Conservation (phyloP, 768 basidiomycete species). For the Amanita inopinata region DNA sequence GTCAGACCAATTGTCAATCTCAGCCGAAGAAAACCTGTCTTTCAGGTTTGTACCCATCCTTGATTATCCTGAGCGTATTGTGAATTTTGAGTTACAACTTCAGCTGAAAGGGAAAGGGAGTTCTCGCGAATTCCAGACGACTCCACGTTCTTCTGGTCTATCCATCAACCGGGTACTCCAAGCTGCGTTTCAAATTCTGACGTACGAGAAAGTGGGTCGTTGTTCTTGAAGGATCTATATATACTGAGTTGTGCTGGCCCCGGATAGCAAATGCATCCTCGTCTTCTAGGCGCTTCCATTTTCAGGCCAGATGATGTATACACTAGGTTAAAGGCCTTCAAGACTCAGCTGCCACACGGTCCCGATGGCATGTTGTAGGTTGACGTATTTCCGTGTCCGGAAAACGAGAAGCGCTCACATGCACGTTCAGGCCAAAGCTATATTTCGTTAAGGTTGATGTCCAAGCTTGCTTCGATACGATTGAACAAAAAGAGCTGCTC, state of each 20-base stretch:
- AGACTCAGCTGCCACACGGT: conserved; percentile 33
- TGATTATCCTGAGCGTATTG: neutral
- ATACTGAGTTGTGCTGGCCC: neutral
- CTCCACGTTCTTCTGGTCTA: conserved; percentile 22
- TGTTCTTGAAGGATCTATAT: neutral
- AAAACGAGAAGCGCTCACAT: neutral
- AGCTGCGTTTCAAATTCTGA: conserved; percentile 78
- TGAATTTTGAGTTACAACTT: neutral
- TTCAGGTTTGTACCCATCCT: conserved; percentile 14
- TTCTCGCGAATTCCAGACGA: conserved; percentile 19
- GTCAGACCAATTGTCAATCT: conserved; percentile 94
- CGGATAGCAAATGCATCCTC: conserved; percentile 47
- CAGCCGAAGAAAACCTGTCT: conserved; percentile 35
- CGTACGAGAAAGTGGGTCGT: conserved; percentile 67
- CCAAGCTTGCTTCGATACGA: conserved; percentile 93
- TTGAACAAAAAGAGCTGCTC: conserved; percentile 79
- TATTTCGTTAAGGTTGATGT: conserved; percentile 98
- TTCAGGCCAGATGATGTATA: conserved; percentile 82
- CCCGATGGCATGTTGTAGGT: conserved; percentile 42
- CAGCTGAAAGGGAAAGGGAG: conserved; percentile 6
- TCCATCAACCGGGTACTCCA: conserved; percentile 88
- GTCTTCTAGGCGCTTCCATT: conserved; percentile 71
- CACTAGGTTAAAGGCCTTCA: conserved; percentile 60
- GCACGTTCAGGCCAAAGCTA: conserved; percentile 55
- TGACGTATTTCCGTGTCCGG: neutral